These are phyloP conservation scores for Pulveroboletus sp. DNA, from an alignment of 768 basidiomycete species.

Conservation along the genomic window DNA sequence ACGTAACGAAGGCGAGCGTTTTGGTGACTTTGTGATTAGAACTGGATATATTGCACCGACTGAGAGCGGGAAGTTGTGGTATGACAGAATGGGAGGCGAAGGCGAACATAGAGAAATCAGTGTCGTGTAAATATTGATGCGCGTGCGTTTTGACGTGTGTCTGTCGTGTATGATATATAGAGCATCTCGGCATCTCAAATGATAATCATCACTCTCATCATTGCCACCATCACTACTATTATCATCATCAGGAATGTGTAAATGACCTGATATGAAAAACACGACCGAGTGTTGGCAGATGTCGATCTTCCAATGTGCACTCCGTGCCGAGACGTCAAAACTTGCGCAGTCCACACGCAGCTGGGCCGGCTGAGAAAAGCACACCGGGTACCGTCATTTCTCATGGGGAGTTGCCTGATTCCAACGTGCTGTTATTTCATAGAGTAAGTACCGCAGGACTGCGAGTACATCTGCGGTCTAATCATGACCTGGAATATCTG, in stretches of 20 bases:
- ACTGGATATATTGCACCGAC: constrained; percentile 85
- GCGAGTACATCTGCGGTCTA: background rate
- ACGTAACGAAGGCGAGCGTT: constrained; percentile 80
- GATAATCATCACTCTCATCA: too few relatives aligned
- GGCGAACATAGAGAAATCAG: constrained; percentile 45
- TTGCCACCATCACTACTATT: too few relatives aligned
- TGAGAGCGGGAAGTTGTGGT: constrained; percentile 74
- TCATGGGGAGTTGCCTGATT: background rate
- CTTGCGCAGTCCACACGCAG: too few relatives aligned
- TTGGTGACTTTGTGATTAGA: constrained; percentile 94
- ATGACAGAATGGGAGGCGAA: constrained; percentile 78
- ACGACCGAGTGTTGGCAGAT: too few relatives aligned
- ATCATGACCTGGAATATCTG: constrained; percentile 12
- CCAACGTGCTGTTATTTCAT: background rate
- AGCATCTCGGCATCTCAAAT: too few relatives aligned
- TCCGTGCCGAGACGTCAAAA: too few relatives aligned
- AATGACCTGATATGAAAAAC: background rate
- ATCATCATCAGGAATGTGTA: background rate
- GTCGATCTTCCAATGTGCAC: background rate
- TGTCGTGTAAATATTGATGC: constrained; percentile 5
- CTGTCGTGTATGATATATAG: too few relatives aligned
- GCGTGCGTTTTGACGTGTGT: background rate
- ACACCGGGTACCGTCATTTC: background rate
- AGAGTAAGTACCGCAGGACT: background rate
- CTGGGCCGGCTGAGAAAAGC: too few relatives aligned